A percentile compares a stretch with the other conserved stretches of the same genome.
Evolutionary conservation across 352 stramenopile genomes (phyloP).

Genomic region (Pythium rhizo-oryzae): DNA sequence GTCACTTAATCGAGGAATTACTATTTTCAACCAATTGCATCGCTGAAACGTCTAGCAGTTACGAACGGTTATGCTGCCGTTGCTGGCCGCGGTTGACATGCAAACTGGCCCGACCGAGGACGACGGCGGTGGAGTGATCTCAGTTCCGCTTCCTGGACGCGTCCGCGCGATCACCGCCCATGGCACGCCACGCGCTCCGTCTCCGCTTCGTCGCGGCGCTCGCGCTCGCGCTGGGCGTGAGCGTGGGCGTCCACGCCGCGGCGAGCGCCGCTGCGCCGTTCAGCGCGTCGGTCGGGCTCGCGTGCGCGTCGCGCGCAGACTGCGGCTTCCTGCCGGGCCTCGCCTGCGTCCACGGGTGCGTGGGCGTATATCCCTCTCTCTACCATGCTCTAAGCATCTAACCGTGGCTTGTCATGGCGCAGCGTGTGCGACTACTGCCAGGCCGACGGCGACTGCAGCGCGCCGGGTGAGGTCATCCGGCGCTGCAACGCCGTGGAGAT

Average conservation of each 20-base stretch:
- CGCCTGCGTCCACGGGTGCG: conserved; percentile 64
- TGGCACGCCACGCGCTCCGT: not conserved
- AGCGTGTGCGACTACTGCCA: conserved; percentile 77
- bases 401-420: not conserved
- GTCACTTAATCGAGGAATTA: not conserved
- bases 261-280: conserved; percentile 25
- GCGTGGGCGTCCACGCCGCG: not conserved
- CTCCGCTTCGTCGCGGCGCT: not conserved
- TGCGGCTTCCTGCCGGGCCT: conserved; percentile 79
- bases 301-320: conserved; percentile 53
- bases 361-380: not conserved
- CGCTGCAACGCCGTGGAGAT: conserved; percentile 54
- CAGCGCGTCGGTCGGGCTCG: conserved; percentile 42
- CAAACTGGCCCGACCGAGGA: not conserved
- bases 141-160: conserved; percentile 1
- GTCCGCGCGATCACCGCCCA: not conserved
- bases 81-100: not conserved
- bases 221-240: not conserved
- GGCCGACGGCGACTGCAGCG: conserved; percentile 61
- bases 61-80: not conserved
- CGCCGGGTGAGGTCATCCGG: conserved; percentile 48
- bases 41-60: not conserved
- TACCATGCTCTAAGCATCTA: not conserved
- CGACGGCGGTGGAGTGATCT: not conserved
- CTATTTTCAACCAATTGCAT: not conserved